A percentile compares a stretch with the other conserved stretches of the same genome.
Evolutionary conservation across 1,284 basidiomycete genomes (phyloP).

Genomic region (Cutaneotrichosporon sp.): DNA sequence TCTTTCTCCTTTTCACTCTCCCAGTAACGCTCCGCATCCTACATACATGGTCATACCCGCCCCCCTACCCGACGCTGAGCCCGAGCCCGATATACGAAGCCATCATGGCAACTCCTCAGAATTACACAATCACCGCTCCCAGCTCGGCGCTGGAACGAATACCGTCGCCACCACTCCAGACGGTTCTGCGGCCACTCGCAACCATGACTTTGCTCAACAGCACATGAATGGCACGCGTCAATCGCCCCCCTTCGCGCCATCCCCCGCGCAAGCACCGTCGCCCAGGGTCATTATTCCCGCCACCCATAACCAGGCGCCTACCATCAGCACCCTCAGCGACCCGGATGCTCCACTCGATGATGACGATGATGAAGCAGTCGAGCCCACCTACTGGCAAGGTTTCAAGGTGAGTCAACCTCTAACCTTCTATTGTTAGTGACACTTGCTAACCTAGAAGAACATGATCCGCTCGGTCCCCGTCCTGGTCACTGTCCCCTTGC

Average conservation of each 20-base stretch:
- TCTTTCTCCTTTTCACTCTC: too few relatives aligned
- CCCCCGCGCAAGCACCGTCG: not conserved
- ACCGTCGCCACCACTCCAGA: not conserved
- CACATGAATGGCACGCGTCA: not conserved
- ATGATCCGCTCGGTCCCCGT: constrained; percentile 32
- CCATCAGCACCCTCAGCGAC: constrained; percentile 5
- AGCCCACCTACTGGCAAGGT: constrained; percentile 12
- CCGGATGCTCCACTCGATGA: not conserved
- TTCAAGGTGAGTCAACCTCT: constrained; percentile 10
- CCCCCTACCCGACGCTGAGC: constrained; percentile 16
- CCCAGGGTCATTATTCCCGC: not conserved
- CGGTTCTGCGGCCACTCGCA: not conserved
- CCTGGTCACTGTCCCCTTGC: constrained; percentile 45
- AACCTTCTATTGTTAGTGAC: not conserved
- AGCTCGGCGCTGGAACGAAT: not conserved
- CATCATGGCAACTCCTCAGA: constrained; percentile 4
- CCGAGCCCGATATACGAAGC: constrained; percentile 26
- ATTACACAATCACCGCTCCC: not conserved
- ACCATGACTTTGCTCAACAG: constrained; percentile 5
- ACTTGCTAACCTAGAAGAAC: constrained; percentile 22
- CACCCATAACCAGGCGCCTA: not conserved
- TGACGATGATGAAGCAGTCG: not conserved
- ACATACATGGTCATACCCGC: constrained; percentile 16
- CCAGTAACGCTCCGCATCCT: not conserved
- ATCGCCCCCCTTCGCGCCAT: not conserved